Evolutionary conservation across 306 rosid species (phyloP).

Genomic region (Gleditsia sinensis): DNA sequence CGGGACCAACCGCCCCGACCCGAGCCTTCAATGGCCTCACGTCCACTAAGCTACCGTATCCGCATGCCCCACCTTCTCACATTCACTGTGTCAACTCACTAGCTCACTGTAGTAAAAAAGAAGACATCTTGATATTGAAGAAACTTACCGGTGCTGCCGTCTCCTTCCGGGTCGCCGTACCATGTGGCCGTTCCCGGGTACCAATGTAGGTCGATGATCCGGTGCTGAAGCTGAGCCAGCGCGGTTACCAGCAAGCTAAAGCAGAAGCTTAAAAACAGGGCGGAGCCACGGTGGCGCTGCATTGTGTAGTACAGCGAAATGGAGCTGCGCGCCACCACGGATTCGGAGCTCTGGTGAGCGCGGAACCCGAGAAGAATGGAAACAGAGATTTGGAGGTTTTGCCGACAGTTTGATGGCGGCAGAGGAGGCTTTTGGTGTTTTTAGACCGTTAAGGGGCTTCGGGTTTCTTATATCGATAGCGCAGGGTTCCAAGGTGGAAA

Average conservation of each 20-base stretch:
- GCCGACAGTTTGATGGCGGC: conserved; percentile 65
- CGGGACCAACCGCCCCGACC: conserved; percentile 86
- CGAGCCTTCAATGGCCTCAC: conserved; percentile 83
- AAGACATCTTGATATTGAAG: no score
- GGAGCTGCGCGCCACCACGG: conserved; percentile 12
- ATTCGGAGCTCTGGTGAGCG: background rate
- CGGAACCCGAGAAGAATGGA: conserved; percentile 2
- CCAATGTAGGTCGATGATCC: conserved; percentile 65
- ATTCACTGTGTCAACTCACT: background rate
- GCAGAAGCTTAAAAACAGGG: conserved; percentile 10
- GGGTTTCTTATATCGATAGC: conserved; percentile 34
- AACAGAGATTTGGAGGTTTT: conserved; percentile 21
- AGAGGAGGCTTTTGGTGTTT: conserved; percentile 31
- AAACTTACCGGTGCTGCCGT: conserved; percentile 79
- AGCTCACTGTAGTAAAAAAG: no score
- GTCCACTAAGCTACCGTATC: conserved; percentile 86
- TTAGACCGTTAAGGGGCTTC: no score
- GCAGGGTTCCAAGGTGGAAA: background rate
- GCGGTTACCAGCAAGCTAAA: conserved; percentile 28
- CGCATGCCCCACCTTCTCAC: conserved; percentile 88
- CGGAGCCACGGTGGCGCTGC: conserved; percentile 48
- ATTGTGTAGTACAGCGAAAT: conserved; percentile 38
- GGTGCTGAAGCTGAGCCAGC: conserved; percentile 47
- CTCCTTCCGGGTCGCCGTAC: conserved; percentile 95
- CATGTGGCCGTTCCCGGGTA: conserved; percentile 83